Percentiles rank a stretch among this genome's conserved stretches.
Conservation (phyloP, 345 rosid genomes). For the Lumnitzera littorea region DNA sequence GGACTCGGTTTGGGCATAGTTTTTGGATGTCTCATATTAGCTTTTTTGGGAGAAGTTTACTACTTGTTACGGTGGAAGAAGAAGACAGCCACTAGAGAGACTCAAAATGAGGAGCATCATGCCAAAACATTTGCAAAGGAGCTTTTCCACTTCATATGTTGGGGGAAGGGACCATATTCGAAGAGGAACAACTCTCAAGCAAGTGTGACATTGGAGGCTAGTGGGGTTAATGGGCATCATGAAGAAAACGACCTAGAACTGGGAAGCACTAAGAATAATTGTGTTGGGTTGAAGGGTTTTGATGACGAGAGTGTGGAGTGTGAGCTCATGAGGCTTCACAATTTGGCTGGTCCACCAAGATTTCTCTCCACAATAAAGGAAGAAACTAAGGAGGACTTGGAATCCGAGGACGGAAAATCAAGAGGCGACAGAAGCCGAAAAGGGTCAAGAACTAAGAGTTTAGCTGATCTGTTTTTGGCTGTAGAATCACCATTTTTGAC, state of each 20-base stretch:
- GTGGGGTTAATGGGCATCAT: neutral
- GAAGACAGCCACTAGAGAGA: constrained; percentile 32
- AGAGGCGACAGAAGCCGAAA: constrained; percentile 22
- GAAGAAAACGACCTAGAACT: constrained; percentile 46
- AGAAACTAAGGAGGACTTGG: constrained; percentile 92
- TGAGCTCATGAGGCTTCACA: constrained; percentile 92
- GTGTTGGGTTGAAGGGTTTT: constrained; percentile 27
- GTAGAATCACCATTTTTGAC: constrained; percentile 48
- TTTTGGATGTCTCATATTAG: constrained; percentile 65
- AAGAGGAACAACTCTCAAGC: constrained; percentile 8
- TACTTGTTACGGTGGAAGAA: constrained; percentile 86
- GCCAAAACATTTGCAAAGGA: constrained; percentile 43
- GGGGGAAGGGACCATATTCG: constrained; percentile 41
- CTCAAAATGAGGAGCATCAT: constrained; percentile 27
- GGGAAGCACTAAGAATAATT: constrained; percentile 50
- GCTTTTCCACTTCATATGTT: constrained; percentile 47
- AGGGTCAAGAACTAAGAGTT: constrained; percentile 69
- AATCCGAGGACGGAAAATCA: constrained; percentile 80
- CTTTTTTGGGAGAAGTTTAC: constrained; percentile 61
- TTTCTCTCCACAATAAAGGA: constrained; percentile 93
- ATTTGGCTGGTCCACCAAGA: constrained; percentile 75
- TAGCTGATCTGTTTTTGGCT: constrained; percentile 53
- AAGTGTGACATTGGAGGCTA: constrained; percentile 1
- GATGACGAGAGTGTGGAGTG: constrained; percentile 53
- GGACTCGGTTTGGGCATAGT: constrained; percentile 63